Conservation (phyloP, 352 stramenopile species). For the Pythium insidiosum region DNA sequence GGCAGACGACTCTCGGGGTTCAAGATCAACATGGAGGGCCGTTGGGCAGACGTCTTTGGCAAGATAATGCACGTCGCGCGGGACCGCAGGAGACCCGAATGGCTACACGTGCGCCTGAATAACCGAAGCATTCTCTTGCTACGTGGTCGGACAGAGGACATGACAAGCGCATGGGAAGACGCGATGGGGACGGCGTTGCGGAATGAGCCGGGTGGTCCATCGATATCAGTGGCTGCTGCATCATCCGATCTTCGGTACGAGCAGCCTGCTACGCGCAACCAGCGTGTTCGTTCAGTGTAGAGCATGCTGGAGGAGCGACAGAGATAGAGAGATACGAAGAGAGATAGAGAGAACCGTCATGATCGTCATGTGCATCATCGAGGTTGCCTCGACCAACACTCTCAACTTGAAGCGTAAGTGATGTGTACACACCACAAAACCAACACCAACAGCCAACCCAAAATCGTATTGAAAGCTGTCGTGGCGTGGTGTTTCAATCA, state of each 20-base stretch:
- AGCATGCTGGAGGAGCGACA: no score
- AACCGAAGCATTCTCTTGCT: slow-evolving; percentile 1
- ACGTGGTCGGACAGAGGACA: neutral
- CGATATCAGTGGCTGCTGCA: no score
- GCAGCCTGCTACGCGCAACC: no score
- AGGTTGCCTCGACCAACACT: slow-evolving; percentile 17
- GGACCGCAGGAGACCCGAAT: slow-evolving; percentile 6
- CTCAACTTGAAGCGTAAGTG: slow-evolving; percentile 20
- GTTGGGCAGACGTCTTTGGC: slow-evolving; percentile 25
- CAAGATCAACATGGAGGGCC: slow-evolving; percentile 29
- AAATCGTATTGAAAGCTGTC: no score
- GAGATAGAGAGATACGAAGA: no score
- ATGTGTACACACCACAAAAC: slow-evolving; percentile 9
- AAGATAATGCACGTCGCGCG: slow-evolving; percentile 9
- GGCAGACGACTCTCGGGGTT: slow-evolving; percentile 22
- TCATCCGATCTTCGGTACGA: no score
- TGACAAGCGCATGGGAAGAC: slow-evolving; percentile 6
- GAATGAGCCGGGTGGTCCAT: no score
- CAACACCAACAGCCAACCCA: no score
- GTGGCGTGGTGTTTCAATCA: no score
- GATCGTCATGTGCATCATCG: no score
- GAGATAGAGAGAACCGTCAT: no score
- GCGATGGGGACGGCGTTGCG: slow-evolving; percentile 7
- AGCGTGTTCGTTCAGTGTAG: no score
- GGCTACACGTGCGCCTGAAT: slow-evolving; percentile 18